These are phyloP conservation scores for Ophiostoma ips DNA, from an alignment of 2,329 filamentous ascomycete genomes.

Conservation along the genomic window DNA sequence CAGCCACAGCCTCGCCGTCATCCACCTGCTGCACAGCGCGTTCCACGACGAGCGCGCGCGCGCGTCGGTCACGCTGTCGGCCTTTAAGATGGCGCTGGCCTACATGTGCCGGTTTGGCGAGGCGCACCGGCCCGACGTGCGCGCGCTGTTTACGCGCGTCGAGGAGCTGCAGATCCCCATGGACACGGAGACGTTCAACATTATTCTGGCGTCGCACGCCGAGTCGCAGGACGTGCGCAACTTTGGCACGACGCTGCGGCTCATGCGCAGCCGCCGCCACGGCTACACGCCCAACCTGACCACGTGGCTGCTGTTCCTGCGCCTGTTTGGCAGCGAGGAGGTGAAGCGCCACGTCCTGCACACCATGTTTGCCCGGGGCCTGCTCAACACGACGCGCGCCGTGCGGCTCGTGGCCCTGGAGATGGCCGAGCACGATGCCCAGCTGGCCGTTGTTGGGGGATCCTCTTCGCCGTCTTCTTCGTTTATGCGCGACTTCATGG, in stretches of 20 bases:
- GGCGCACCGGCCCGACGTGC: constrained; percentile 16
- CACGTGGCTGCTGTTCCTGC: constrained; percentile 36
- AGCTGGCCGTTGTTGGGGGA: constrained; percentile 20
- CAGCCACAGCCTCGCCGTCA: constrained; percentile 23
- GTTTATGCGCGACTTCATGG: constrained; percentile 25
- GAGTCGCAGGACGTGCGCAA: constrained; percentile 26
- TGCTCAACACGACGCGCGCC: constrained; percentile 25
- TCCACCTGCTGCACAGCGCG: constrained; percentile 24
- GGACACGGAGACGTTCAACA: constrained; percentile 34
- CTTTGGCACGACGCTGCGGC: constrained; percentile 27
- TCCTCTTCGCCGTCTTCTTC: neutral
- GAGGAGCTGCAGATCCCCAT: constrained; percentile 25
- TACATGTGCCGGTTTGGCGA: constrained; percentile 24
- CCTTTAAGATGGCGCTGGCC: constrained; percentile 30
- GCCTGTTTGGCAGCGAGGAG: constrained; percentile 46
- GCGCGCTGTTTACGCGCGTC: constrained; percentile 24
- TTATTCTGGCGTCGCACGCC: constrained; percentile 29
- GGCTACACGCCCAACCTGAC: constrained; percentile 27
- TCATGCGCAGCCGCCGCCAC: constrained; percentile 25
- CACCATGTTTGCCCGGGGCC: constrained; percentile 31
- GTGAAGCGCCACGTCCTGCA: constrained; percentile 31
- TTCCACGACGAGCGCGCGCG: constrained; percentile 25
- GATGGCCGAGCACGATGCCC: constrained; percentile 30
- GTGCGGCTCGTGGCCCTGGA: constrained; percentile 26
- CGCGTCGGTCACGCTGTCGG: constrained; percentile 23